Evolutionary conservation across 495 filamentous ascomycete species (phyloP), one percentile per base, ranked within the genome.

Genomic region (Talaromyces thailandensis): DNA sequence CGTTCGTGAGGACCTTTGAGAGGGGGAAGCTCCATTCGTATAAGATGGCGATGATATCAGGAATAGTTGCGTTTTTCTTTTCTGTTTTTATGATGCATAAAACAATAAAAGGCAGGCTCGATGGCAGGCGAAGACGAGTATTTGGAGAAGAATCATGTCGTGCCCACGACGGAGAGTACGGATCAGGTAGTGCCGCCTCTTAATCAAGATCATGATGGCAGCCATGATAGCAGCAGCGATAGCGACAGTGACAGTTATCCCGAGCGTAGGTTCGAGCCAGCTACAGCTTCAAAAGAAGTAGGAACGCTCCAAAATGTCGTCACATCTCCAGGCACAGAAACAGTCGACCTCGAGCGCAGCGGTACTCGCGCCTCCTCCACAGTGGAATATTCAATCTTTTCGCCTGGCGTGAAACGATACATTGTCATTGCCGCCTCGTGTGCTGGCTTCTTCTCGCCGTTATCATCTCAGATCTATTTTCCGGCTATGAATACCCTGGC

Each of bases 391-490:
- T 61, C 58, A 16, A 25, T 61, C 26, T 61, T 61, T 32, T 32
- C 58, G 24, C 35, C 35, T 18, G 25, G 58, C 24, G 9, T 50
- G 58, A 61, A 61, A 32, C 37, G 58, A 32, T 61, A 61, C 25
- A 61, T 61, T 18, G 58, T 61, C 25, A 51, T 61, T 50, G 23
- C 23, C 23, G 69, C 67, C 31, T 72, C 71, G 0, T 68, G 63
- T 31, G 69, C 65, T 2, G 72, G 58, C 7, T 56, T 72, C 18
- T 69, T 79, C 56, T 81, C 79, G 0, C 72, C 78, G 7, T 56
- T 82, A 4, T 76, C 78, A 0, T 70, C 70, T 52, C 74, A 67
- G 37, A 76, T 81, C 28, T 82, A 82, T 65, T 73, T 75, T 26
- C 78, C 78, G 23, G 71, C 76, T 0, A 62, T 83, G 1, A 66